Evolutionary conservation across 306 rosid species (phyloP), one percentile per base, ranked within the genome.

Genomic region (Medicago arabica): DNA sequence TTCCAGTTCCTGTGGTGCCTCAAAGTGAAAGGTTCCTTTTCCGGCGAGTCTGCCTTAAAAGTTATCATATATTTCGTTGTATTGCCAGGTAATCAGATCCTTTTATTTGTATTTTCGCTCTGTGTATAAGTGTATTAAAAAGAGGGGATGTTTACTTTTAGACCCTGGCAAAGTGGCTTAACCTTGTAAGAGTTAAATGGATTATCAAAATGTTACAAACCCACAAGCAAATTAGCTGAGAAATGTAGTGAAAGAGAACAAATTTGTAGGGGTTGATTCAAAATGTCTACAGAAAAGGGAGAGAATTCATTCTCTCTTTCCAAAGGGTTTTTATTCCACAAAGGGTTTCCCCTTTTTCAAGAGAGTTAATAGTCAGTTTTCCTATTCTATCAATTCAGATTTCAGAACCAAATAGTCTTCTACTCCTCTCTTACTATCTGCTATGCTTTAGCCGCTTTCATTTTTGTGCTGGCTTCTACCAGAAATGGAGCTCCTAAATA

Each of bases 1-100:
- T 94, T 51, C 98, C 98, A 3, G 90, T 92, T 85, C 86, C 98
- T 69, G 74, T 90, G 75, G 98, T 94, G 69, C 97, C 97, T 64
- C 98, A 94, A 79, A 87, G 97, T 85, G 98, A 94, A 86, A 92
- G 98, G 85, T 94, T 94, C 72, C 98, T 94, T 80, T 94, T 94
- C 80, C 89, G 98, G 61, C 88, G 97, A 76, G 98, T 92, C 88
- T 92, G 98, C 80, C 93, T 94, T 4, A 92, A 90, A 87, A 82
- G 83, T 79, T 94, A 88, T 78, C 97, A 92, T 80, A 92, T 94
- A 73, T 94, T 94, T 80, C 97, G 97, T 41, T 94, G 97, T 86
- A 92, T 94, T 84, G 97, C 97, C 84, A 92, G 98, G 95, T 94
- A 81, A 46, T 43, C 17, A 21, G 50, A 19, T 64, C 50, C 12